Evolutionary conservation across 306 rosid species (phyloP).

Genomic region (Canavalia ensiformis): DNA sequence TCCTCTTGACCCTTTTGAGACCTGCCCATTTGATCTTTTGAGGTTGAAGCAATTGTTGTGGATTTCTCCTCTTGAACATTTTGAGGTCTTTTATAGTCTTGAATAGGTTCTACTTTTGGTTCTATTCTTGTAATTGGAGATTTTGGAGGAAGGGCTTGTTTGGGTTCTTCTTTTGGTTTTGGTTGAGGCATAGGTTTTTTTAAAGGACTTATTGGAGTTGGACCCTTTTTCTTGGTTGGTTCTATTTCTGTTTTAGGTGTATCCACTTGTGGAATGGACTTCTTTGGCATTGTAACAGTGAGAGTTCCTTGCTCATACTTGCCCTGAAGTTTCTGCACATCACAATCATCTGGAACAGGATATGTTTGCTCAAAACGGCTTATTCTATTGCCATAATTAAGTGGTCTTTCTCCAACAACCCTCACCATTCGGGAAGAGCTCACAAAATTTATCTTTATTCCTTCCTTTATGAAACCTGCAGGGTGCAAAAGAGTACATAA

Average conservation of each 20-base stretch:
- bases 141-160: conserved; percentile 42
- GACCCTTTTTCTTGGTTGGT: conserved; percentile 30
- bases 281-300: conserved; percentile 64
- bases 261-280: not conserved
- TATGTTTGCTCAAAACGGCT: conserved; percentile 56
- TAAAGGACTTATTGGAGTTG: conserved; percentile 30
- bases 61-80: conserved; percentile 39
- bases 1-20: conserved; percentile 45
- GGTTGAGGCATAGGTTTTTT: not conserved
- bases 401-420: conserved; percentile 58
- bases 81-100: conserved; percentile 36
- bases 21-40: conserved; percentile 4
- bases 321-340: conserved; percentile 46
- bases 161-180: conserved; percentile 6
- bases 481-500: not conserved
- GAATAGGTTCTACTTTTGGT: conserved; percentile 6
- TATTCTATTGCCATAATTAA: conserved; percentile 45
- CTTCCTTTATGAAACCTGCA: conserved; percentile 65
- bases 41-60: not conserved
- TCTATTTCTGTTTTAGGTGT: conserved; percentile 32
- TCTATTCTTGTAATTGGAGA: conserved; percentile 16
- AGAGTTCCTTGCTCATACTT: conserved; percentile 55
- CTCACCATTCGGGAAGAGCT: not conserved
- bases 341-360: conserved; percentile 52
- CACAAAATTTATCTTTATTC: conserved; percentile 47